These are phyloP conservation scores for Auricularia sp. DNA, from an alignment of 768 basidiomycete species.

Conservation along the genomic window DNA sequence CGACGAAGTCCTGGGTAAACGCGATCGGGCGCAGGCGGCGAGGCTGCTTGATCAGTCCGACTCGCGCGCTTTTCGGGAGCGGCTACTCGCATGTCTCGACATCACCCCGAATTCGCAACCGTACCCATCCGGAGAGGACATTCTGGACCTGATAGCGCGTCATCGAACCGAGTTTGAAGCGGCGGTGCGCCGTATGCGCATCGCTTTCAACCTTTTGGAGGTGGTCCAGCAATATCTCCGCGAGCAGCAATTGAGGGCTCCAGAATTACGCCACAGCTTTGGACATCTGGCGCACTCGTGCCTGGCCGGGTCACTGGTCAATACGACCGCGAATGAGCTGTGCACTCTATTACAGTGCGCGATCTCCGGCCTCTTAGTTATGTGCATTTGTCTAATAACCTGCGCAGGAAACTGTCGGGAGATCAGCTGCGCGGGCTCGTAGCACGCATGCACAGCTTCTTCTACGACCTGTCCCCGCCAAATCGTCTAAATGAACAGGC, in stretches of 20 bases:
- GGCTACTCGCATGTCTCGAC: neutral
- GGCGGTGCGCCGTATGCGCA: conserved; percentile 26
- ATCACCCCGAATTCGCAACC: neutral
- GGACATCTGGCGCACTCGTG: conserved; percentile 36
- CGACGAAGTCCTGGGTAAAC: neutral
- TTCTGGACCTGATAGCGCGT: conserved; percentile 27
- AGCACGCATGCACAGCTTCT: conserved; percentile 26
- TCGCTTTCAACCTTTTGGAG: conserved; percentile 40
- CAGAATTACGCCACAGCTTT: conserved; percentile 24
- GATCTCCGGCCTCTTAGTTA: neutral
- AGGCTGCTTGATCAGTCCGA: neutral
- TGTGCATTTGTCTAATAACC: conserved; percentile 1
- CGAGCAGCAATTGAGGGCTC: conserved; percentile 26
- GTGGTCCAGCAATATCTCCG: conserved; percentile 36
- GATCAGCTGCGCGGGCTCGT: conserved; percentile 30
- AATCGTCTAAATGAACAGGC: conserved; percentile 15
- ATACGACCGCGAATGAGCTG: conserved; percentile 35
- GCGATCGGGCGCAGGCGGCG: neutral
- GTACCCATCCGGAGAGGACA: neutral
- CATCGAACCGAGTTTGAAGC: conserved; percentile 30
- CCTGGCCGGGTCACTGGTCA: conserved; percentile 32
- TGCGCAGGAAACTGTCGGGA: conserved; percentile 32
- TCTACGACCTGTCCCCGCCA: conserved; percentile 23
- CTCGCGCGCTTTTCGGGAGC: neutral
- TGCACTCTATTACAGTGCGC: conserved; percentile 41